A percentile compares a stretch with the other conserved stretches of the same genome.
Evolutionary conservation across 2,329 filamentous ascomycete species (phyloP).

Genomic region (Kalmusia sp.): DNA sequence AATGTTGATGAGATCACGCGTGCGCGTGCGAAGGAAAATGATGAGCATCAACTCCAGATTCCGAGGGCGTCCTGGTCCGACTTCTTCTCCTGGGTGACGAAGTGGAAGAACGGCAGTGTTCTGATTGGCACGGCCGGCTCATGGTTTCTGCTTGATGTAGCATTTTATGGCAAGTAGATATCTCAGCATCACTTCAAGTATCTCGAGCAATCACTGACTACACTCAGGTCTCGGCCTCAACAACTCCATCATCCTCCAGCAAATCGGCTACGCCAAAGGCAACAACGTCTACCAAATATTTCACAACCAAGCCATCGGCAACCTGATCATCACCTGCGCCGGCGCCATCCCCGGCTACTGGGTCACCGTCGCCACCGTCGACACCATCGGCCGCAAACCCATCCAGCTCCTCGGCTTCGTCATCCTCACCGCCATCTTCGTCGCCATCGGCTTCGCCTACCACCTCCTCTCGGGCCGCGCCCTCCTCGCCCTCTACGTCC

Average conservation of each 20-base stretch:
- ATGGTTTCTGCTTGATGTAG: constrained; percentile 78
- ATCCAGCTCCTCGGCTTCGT: constrained; percentile 69
- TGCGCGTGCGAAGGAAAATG: constrained; percentile 61
- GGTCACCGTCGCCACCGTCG: constrained; percentile 77
- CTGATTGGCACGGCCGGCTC: constrained; percentile 77
- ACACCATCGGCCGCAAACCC: constrained; percentile 77
- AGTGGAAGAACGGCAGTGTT: constrained; percentile 74
- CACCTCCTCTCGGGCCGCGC: constrained; percentile 50
- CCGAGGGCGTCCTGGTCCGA: constrained; percentile 74
- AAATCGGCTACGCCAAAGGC: constrained; percentile 74
- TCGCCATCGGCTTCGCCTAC: constrained; percentile 58
- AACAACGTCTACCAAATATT: constrained; percentile 71
- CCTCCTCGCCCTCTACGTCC: constrained; percentile 56
- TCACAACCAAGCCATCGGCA: constrained; percentile 78
- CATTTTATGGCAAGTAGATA: constrained; percentile 45
- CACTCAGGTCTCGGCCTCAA: constrained; percentile 67
- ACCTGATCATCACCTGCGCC: constrained; percentile 78
- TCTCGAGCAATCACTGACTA: not conserved
- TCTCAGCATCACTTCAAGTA: not conserved
- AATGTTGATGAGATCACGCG: constrained; percentile 70
- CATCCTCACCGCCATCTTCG: constrained; percentile 57
- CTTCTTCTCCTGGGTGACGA: constrained; percentile 71
- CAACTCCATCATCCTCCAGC: constrained; percentile 73
- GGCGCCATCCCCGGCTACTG: constrained; percentile 84
- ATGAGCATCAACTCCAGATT: constrained; percentile 61